phyloP scores from a whole-genome alignment of 495 filamentous ascomycete genomes.

The Saxophila tyrrhenica region DNA sequence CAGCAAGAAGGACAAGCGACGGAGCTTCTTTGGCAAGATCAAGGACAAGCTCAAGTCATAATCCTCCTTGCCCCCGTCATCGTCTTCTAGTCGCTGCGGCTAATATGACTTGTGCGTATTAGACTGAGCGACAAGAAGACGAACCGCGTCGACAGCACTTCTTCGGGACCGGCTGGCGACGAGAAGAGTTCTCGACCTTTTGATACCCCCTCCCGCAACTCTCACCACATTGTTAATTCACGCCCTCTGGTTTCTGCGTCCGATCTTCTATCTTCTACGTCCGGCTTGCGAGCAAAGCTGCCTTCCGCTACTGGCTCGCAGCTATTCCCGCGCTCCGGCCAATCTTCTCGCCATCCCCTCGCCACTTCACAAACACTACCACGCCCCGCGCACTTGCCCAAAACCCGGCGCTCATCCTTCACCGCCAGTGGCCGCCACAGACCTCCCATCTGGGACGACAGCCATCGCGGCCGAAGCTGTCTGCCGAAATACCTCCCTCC shows the following conservation, averaged over 20 bases:
- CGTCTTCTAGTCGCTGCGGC: not conserved
- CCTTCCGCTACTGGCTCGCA: no score
- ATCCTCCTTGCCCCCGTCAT: not conserved
- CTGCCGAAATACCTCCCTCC: not conserved
- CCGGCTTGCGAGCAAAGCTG: not conserved
- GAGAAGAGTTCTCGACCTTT: not conserved
- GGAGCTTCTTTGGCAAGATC: conserved; percentile 15
- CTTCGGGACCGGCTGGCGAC: no score
- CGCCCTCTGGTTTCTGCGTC: not conserved
- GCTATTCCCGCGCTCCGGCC: no score
- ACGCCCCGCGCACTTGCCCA: not conserved
- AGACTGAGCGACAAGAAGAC: not conserved
- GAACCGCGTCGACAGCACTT: not conserved
- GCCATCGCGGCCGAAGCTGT: not conserved
- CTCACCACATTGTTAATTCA: not conserved
- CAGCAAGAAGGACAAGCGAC: conserved; percentile 18
- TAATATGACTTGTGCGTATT: not conserved
- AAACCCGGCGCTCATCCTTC: not conserved
- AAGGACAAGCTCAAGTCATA: conserved; percentile 17
- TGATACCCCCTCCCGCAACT: not conserved
- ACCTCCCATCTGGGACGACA: not conserved
- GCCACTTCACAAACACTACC: not conserved
- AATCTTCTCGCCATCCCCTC: no score
- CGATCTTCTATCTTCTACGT: not conserved
- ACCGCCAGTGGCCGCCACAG: not conserved